Evolutionary conservation across 371 early-diverging fungal species (phyloP).

Genomic region (Blakeslea trispora): DNA sequence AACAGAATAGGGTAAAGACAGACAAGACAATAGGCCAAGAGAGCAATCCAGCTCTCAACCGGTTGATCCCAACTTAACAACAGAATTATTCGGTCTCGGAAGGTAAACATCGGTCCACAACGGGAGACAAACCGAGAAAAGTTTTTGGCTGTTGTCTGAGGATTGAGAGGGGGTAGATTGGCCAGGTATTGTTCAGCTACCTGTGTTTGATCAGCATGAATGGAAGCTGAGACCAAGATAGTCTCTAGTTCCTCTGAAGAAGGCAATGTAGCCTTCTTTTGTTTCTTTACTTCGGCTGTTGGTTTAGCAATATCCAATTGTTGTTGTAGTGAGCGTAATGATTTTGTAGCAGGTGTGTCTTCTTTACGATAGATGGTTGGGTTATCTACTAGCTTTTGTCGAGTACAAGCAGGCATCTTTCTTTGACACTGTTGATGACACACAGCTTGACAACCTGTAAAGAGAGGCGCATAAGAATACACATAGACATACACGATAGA

Average conservation of each 20-base stretch:
- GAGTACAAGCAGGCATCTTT: constrained; percentile 3
- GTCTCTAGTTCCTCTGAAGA: constrained; percentile 33
- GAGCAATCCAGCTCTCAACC: constrained; percentile 38
- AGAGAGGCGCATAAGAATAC: not conserved
- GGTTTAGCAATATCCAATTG: constrained; percentile 9
- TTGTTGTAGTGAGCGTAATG: constrained; percentile 26
- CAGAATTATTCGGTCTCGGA: constrained; percentile 41
- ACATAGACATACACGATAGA: not conserved
- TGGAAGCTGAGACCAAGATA: constrained; percentile 43
- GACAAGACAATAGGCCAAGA: constrained; percentile 38
- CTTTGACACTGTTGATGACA: constrained; percentile 19
- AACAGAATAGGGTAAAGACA: constrained; percentile 47
- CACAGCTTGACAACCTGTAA: constrained; percentile 23
- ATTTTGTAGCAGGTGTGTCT: constrained; percentile 31
- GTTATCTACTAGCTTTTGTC: constrained; percentile 4
- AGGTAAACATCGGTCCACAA: constrained; percentile 47
- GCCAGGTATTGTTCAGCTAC: constrained; percentile 39
- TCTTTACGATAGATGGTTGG: constrained; percentile 6
- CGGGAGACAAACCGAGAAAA: constrained; percentile 48
- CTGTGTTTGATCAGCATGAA: constrained; percentile 31
- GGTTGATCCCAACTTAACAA: constrained; percentile 52
- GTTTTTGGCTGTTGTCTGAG: constrained; percentile 48
- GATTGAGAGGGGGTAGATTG: constrained; percentile 39
- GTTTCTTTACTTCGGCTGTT: no score
- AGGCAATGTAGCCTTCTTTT: not conserved